Percentiles rank a stretch among this genome's conserved stretches.
Evolutionary conservation across 208 protist species (phyloP).

Genomic region (Trypanosoma scelopori): DNA sequence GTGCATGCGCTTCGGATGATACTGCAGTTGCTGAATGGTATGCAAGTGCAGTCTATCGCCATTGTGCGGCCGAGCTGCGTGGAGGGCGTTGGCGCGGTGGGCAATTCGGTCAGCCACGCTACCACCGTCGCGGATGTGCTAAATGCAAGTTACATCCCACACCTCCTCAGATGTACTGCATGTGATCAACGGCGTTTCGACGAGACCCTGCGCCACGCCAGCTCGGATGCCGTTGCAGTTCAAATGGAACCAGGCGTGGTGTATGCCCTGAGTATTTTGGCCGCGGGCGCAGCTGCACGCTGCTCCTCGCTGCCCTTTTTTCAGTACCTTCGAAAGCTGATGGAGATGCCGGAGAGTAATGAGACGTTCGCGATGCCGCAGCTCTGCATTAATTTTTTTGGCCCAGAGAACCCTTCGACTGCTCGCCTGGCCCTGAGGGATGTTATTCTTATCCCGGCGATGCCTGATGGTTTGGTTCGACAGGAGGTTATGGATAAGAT

Average conservation of each 20-base stretch:
- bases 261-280: constrained; percentile 59
- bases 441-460: constrained; percentile 19
- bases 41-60: constrained; percentile 16
- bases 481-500: constrained; percentile 22
- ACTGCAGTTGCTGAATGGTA: constrained; percentile 24
- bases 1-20: constrained; percentile 4
- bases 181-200: constrained; percentile 16
- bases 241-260: constrained; percentile 9
- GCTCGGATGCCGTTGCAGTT: not conserved
- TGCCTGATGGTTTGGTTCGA: constrained; percentile 22
- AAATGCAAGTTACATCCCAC: constrained; percentile 31
- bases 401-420: constrained; percentile 16
- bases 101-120: not conserved
- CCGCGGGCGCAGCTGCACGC: constrained; percentile 43
- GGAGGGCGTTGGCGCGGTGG: not conserved
- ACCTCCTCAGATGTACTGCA: constrained; percentile 8
- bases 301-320: constrained; percentile 38
- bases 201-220: not conserved
- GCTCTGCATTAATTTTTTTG: constrained; percentile 41
- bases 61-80: not conserved
- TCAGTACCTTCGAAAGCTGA: constrained; percentile 27
- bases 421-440: constrained; percentile 18
- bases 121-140: constrained; percentile 12
- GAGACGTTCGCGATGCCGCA: constrained; percentile 34
- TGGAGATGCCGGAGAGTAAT: not conserved